A percentile compares a stretch with the other conserved stretches of the same genome.
phyloP scores from a whole-genome alignment of 2,329 filamentous ascomycete species.

The Claviceps pazoutovae region DNA sequence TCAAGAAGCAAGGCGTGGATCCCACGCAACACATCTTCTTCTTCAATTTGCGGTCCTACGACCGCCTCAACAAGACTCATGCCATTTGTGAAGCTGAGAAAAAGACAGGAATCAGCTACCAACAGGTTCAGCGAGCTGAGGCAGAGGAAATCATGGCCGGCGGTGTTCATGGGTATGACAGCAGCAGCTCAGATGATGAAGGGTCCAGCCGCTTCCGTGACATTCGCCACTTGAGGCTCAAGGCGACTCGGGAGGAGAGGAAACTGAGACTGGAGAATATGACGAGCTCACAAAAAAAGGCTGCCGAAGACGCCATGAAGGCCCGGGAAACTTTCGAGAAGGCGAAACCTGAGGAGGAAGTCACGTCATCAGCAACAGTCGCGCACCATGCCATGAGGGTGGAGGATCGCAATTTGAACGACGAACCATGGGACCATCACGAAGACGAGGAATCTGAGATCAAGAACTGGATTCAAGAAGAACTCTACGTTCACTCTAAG shows the following conservation, averaged over 20 bases:
- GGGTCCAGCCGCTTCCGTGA: conserved; percentile 3
- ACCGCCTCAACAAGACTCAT: conserved; percentile 74
- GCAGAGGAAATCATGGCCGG: conserved; percentile 77
- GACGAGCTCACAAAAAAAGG: conserved; percentile 16
- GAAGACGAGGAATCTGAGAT: conserved; percentile 59
- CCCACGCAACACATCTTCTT: conserved; percentile 73
- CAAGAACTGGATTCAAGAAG: conserved; percentile 84
- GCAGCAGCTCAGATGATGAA: conserved; percentile 20
- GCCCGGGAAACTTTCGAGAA: conserved; percentile 40
- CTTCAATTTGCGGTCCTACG: conserved; percentile 88
- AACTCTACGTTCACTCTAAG: conserved; percentile 91
- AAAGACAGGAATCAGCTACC: conserved; percentile 68
- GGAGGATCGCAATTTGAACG: conserved; percentile 36
- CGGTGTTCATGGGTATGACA: conserved; percentile 48
- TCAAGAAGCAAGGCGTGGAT: conserved; percentile 59
- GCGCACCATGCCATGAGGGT: conserved; percentile 73
- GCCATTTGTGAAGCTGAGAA: conserved; percentile 62
- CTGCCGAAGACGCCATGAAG: conserved; percentile 26
- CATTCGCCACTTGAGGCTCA: conserved; percentile 11
- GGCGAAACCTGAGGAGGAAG: conserved; percentile 23
- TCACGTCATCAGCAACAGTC: conserved; percentile 30
- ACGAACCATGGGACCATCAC: conserved; percentile 61
- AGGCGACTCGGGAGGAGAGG: conserved; percentile 18
- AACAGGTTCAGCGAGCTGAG: conserved; percentile 74
- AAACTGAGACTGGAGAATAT: conserved; percentile 1